A percentile compares a stretch with the other conserved stretches of the same genome.
These are phyloP conservation scores for Botrytis porri DNA, from an alignment of 2,329 filamentous ascomycete genomes.

Conservation along the genomic window DNA sequence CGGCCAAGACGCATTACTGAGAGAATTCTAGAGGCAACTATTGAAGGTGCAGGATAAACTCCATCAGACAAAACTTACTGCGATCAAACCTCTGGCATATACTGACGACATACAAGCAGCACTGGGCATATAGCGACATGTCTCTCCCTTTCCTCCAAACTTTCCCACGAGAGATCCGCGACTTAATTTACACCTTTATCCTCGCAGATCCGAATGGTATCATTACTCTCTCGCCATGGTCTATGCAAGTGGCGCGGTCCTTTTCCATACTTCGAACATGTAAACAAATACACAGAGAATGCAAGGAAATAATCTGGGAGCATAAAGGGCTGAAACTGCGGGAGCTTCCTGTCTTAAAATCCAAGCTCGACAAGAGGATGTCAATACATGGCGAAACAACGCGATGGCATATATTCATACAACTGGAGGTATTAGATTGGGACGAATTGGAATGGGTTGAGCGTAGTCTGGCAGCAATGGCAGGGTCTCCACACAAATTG, in stretches of 20 bases:
- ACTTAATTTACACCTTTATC: constrained; percentile 35
- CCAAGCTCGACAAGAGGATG: constrained; percentile 22
- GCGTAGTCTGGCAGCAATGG: neutral
- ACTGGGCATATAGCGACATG: constrained; percentile 19
- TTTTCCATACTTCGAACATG: constrained; percentile 34
- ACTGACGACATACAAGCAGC: neutral
- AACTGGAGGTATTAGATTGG: constrained; percentile 34
- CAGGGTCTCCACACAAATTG: neutral
- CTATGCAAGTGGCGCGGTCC: constrained; percentile 30
- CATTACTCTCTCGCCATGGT: constrained; percentile 33
- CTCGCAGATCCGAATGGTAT: constrained; percentile 28
- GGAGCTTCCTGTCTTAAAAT: constrained; percentile 24
- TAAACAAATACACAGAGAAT: constrained; percentile 35
- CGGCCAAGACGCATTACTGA: neutral
- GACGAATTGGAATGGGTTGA: constrained; percentile 35
- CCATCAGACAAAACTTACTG: neutral
- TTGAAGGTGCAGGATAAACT: neutral
- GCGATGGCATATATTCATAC: constrained; percentile 28
- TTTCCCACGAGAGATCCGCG: constrained; percentile 35
- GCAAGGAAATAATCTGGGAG: constrained; percentile 35
- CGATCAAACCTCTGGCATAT: neutral
- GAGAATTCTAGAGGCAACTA: neutral
- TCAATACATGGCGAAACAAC: neutral
- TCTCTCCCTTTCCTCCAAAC: constrained; percentile 27
- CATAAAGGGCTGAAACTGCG: constrained; percentile 31